Percentiles rank a stretch among this genome's conserved stretches.
Conservation (phyloP, 2,329 filamentous ascomycete genomes). For the Trichoderma breve region DNA sequence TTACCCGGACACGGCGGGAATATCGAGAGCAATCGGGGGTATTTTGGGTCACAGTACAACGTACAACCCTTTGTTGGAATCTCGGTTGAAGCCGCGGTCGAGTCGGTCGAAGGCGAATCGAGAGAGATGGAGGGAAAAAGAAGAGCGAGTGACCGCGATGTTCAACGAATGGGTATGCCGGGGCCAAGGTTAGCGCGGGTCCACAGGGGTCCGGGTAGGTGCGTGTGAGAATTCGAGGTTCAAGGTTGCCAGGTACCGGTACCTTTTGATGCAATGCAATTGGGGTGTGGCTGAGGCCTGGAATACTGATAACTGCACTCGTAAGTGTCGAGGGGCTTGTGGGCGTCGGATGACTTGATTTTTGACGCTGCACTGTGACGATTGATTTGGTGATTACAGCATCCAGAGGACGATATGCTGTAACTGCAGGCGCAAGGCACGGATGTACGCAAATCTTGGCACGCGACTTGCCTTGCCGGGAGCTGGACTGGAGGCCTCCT, state of each 20-base stretch:
- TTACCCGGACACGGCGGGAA: background rate
- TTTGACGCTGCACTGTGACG: background rate
- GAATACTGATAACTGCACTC: background rate
- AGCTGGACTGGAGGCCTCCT: slow-evolving; percentile 4
- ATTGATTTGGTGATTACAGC: background rate
- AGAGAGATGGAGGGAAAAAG: background rate
- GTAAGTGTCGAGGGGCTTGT: too few species aligned
- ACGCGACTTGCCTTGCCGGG: background rate
- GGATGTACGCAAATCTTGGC: background rate
- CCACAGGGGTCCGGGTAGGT: slow-evolving; percentile 8
- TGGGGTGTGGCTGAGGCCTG: background rate
- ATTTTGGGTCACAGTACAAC: background rate
- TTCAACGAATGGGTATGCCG: background rate
- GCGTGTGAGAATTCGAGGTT: background rate
- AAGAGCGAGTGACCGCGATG: background rate
- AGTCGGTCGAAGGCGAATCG: background rate
- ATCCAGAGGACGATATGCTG: background rate
- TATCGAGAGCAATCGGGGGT: background rate
- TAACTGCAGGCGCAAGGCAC: background rate
- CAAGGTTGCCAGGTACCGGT: background rate
- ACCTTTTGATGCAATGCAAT: background rate
- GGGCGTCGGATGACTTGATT: background rate
- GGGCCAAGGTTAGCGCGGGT: background rate
- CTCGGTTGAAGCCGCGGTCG: background rate
- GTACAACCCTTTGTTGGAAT: background rate